Evolutionary conservation across 192 early-diverging fungal species (phyloP).

Genomic region (Geranomyces variabilis): DNA sequence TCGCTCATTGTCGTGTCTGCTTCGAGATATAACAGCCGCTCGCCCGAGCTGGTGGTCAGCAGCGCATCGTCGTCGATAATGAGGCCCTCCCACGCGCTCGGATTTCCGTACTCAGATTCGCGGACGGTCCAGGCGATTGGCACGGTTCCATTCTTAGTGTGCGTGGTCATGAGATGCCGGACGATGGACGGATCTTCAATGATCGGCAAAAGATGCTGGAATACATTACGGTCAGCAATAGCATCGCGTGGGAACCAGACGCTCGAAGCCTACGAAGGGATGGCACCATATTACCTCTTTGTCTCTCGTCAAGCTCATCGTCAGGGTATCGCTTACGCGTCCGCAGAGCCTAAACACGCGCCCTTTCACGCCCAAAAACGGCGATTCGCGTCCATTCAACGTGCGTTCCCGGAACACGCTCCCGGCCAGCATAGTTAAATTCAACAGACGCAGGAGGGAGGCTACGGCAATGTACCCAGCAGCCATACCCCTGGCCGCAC

Average conservation of each 20-base stretch:
- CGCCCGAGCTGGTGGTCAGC: constrained; percentile 15
- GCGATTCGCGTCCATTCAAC: constrained; percentile 19
- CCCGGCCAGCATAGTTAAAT: constrained; percentile 18
- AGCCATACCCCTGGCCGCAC: constrained; percentile 12
- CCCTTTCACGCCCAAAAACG: constrained; percentile 26
- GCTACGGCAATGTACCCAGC: constrained; percentile 31
- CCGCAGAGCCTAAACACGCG: constrained; percentile 25
- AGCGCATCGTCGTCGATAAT: constrained; percentile 19
- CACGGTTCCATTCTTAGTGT: constrained; percentile 23
- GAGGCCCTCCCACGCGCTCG: constrained; percentile 20
- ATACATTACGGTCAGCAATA: constrained; percentile 4
- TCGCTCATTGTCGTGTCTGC: constrained; percentile 31
- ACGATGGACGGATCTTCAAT: constrained; percentile 22
- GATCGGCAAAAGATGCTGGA: constrained; percentile 25
- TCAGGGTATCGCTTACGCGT: constrained; percentile 22
- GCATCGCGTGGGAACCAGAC: neutral
- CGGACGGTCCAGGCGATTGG: constrained; percentile 26
- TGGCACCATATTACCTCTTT: neutral
- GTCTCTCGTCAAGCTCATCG: constrained; percentile 20
- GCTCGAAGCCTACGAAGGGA: neutral
- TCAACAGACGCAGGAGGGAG: constrained; percentile 18
- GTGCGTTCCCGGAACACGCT: constrained; percentile 24
- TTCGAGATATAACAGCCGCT: constrained; percentile 26
- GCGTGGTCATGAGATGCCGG: constrained; percentile 5
- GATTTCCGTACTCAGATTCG: constrained; percentile 23